These are phyloP conservation scores for Dictyostelium purpureum DNA, from an alignment of 78 protist species.

Conservation along the genomic window DNA sequence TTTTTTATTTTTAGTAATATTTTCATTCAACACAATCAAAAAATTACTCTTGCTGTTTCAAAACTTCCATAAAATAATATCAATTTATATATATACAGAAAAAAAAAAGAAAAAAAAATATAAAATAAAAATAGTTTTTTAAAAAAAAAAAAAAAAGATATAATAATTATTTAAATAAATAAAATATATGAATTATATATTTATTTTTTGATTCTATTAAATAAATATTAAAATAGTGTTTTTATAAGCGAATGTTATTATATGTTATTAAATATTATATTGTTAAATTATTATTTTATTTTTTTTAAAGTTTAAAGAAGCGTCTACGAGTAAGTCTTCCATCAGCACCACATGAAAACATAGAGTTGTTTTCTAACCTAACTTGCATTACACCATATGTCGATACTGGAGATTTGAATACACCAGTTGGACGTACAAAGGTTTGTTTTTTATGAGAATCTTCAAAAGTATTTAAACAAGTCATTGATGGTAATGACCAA, in stretches of 20 bases:
- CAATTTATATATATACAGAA: not conserved
- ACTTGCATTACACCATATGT: constrained; percentile 84
- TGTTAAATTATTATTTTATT: not conserved
- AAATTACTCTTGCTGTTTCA: constrained; percentile 32
- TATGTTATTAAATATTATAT: not conserved
- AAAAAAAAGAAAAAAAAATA: not conserved
- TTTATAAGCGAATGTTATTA: no score
- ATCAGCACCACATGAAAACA: constrained; percentile 79
- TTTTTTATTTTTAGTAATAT: constrained; percentile 15
- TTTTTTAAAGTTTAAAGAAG: not conserved
- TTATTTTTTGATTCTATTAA: not conserved
- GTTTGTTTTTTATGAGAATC: constrained; percentile 78
- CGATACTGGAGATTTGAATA: constrained; percentile 54
- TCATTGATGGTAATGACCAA: constrained; percentile 76
- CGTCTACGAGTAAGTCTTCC: constrained; percentile 46
- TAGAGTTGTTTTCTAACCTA: constrained; percentile 18
- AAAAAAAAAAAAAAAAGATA: not conserved
- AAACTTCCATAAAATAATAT: constrained; percentile 46
- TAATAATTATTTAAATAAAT: not conserved
- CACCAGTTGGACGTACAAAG: constrained; percentile 74
- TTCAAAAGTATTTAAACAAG: constrained; percentile 41
- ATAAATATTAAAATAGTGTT: no score
- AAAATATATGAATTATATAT: not conserved
- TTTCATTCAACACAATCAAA: constrained; percentile 43
- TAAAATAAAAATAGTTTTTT: not conserved